Evolutionary conservation across 805 yeast genomes (phyloP), one percentile per base, ranked within the genome.

Genomic region (Hagleromyces aurorensis): DNA sequence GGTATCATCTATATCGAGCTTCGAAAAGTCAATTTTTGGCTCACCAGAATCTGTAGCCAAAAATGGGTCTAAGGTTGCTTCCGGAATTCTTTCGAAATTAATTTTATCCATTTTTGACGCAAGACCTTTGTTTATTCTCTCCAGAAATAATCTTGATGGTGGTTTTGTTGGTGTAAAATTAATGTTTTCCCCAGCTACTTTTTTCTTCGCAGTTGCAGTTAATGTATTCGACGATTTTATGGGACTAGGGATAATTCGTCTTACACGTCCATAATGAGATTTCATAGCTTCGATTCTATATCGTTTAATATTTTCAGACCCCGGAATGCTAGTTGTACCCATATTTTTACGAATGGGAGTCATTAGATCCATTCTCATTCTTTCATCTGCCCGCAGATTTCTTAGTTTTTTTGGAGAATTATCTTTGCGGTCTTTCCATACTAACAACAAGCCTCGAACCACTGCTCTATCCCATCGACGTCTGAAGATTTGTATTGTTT

Each of bases 391-490:
- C 18, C 29, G 21, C 17, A 4, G 27, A 32, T 14, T 26, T 13
- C 19, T 19, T 8, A 23, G 27, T 22, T 33, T 40, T 29, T 32
- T 29, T 13, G 28, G 43, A 6, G 43, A 33, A 13, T 29, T 19
- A 5, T 38, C 34, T 4, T 27, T 23, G 23, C 44, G 33, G 15
- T 43, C 48, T 24, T 44, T 55, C 68, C 68, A 63, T 12, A 63
- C 31, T 5, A 43, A 21, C 13, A 63, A 23, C 4, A 62, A 30
- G 0, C 63, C 66, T 29, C 67, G 40, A 15, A 59, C 33, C 15
- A 45, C 55, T 1, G 67, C 67, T 25, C 67, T 48, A 31, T 54
- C 46, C 67, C 67, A 63, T 29, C 68, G 44, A n/a, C 37, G 41
- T 23, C 52, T 42, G 36, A 62, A 61, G 9, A 41, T 40, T 4